These are phyloP conservation scores for Crepidotus variabilis DNA, from an alignment of 768 basidiomycete genomes.

Conservation along the genomic window DNA sequence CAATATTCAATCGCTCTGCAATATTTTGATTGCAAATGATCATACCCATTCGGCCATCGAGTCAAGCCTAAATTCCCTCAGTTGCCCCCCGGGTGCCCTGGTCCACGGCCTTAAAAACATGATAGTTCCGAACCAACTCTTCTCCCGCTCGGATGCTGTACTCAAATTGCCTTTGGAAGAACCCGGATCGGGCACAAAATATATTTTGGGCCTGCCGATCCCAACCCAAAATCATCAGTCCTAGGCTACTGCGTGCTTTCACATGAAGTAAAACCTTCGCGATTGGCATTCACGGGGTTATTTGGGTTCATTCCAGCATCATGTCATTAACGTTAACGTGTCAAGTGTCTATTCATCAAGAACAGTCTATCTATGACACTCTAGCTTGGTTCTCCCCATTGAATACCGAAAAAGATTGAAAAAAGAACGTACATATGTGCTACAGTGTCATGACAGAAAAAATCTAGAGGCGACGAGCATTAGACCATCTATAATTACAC, in stretches of 20 bases:
- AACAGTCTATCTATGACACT: background rate
- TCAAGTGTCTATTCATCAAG: background rate
- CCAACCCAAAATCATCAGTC: background rate
- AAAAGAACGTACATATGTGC: background rate
- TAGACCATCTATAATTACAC: background rate
- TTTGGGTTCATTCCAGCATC: background rate
- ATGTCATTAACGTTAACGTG: background rate
- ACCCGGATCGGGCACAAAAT: background rate
- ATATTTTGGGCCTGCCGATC: background rate
- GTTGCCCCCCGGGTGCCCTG: background rate
- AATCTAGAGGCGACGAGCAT: background rate
- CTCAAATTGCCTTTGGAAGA: background rate
- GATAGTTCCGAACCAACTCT: background rate
- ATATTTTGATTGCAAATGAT: background rate
- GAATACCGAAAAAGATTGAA: background rate
- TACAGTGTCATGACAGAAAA: background rate
- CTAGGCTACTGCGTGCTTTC: background rate
- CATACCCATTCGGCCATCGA: too few relatives aligned
- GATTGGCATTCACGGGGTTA: background rate
- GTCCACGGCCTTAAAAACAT: background rate
- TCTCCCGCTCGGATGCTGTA: background rate
- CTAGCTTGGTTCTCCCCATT: background rate
- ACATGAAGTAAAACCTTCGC: background rate
- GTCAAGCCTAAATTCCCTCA: too few relatives aligned
- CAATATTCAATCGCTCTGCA: background rate